Evolutionary conservation across 2,329 filamentous ascomycete species (phyloP).

Genomic region (Fusarium heterosporum): DNA sequence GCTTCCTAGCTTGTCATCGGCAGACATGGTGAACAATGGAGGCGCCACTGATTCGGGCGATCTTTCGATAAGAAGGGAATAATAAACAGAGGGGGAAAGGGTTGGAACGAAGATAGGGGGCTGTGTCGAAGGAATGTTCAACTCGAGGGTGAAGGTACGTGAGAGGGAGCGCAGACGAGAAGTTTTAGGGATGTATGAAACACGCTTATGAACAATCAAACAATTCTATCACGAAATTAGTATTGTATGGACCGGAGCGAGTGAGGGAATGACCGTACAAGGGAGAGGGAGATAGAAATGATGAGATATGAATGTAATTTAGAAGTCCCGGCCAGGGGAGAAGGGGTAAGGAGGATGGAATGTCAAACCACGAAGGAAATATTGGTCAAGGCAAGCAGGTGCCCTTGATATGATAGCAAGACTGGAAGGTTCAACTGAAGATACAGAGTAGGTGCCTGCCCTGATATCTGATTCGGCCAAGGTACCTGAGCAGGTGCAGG

Average conservation of each 20-base stretch:
- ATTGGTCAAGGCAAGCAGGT: constrained; percentile 15
- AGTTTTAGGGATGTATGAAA: constrained; percentile 19
- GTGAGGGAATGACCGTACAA: constrained; percentile 28
- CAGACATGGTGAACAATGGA: constrained; percentile 43
- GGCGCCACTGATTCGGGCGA: constrained; percentile 30
- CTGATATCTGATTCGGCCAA: background rate
- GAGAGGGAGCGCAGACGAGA: constrained; percentile 31
- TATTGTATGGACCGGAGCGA: constrained; percentile 17
- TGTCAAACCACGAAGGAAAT: constrained; percentile 5
- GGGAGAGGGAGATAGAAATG: constrained; percentile 10
- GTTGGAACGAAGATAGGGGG: constrained; percentile 24
- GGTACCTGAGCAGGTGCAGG: constrained; percentile 4
- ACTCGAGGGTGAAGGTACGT: constrained; percentile 9
- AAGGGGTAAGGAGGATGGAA: constrained; percentile 4
- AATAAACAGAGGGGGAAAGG: constrained; percentile 1
- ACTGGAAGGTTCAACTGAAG: background rate
- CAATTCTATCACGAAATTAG: constrained; percentile 23
- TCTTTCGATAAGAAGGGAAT: constrained; percentile 12
- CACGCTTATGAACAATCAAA: constrained; percentile 23
- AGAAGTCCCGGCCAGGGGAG: constrained; percentile 23
- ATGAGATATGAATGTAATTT: constrained; percentile 28
- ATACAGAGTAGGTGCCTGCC: constrained; percentile 5
- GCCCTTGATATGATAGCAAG: constrained; percentile 13
- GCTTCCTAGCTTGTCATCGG: constrained; percentile 55
- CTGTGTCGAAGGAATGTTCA: constrained; percentile 27